Evolutionary conservation across 352 stramenopile species (phyloP), one percentile per base, ranked within the genome.

Genomic region (Phytophthora pisi): DNA sequence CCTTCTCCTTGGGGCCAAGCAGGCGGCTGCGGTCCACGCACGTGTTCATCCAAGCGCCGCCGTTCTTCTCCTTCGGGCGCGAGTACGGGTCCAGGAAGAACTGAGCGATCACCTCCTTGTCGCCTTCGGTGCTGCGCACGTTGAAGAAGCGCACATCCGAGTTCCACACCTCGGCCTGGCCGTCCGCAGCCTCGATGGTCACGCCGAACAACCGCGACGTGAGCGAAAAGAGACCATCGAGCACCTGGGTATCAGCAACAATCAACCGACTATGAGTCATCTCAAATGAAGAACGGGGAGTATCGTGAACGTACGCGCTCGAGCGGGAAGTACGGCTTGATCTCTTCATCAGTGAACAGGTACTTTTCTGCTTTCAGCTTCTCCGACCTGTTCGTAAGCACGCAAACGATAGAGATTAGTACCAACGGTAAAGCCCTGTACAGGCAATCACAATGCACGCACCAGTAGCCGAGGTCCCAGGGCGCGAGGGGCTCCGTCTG

Each of bases 61-160:
- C 97, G 49, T 98, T 90, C 82, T 99, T 99, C 74, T 99, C 93
- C 59, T 92, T 95, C 5, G 97, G 97, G 5, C 97, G 91, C 38
- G 95, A 98, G 68, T 98, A 99, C 16, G 97, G 94, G 75, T 99
- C 97, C 46, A 99, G 74, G 70, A 91, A 99, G 75, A 99, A 99
- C 45, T 88, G 94, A 10, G 97, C 97, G 56, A 99, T 95, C 38
- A 98, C 75, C 18, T 90, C 70, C 43, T 89, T 90, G 15, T 86
- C 74, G 11, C 75, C 79, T 70, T 75, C 67, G 42, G 88, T 88
- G 46, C 74, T 82, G 31, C 79, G 82, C 51, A 99, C 88, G 43
- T 98, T 92, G 73, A 99, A 99, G 77, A 98, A 99, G 57, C 86
- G 80, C 34, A 99, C 97, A 70, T 99, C 96, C n/a, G 84, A 62